Evolutionary conservation across 2,329 filamentous ascomycete species (phyloP).

Genomic region (Diaporthe ilicicola): DNA sequence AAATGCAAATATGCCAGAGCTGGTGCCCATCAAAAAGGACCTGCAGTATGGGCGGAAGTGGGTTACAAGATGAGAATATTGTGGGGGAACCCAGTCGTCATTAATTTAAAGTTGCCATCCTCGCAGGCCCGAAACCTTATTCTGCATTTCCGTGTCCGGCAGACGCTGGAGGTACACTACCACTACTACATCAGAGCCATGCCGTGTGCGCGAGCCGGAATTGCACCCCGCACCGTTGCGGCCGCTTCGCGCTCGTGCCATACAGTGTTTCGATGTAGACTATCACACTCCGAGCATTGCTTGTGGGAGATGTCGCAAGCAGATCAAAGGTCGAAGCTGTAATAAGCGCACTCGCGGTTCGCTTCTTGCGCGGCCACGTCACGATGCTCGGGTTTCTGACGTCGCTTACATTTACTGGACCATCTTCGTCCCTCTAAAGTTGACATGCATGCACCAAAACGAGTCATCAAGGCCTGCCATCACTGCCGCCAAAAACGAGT

Average conservation of each 20-base stretch:
- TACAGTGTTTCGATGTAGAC: neutral
- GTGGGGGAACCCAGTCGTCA: no score
- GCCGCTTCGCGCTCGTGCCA: neutral
- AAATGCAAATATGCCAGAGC: no score
- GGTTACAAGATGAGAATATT: no score
- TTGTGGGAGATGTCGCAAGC: neutral
- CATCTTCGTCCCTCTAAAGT: neutral
- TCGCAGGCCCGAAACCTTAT: no score
- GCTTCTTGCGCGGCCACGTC: neutral
- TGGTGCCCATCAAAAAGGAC: neutral
- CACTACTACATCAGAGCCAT: neutral
- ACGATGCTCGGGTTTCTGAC: no score
- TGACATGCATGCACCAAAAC: neutral
- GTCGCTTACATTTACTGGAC: no score
- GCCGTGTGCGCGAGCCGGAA: neutral
- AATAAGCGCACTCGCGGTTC: no score
- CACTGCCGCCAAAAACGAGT: slow-evolving; percentile 1
- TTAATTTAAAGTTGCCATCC: no score
- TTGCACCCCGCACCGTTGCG: neutral
- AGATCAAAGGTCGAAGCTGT: neutral
- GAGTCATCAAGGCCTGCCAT: neutral
- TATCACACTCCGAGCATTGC: neutral
- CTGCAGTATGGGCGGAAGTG: neutral
- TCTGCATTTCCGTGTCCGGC: neutral
- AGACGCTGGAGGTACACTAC: neutral